Evolutionary conservation across 2,329 filamentous ascomycete genomes (phyloP).

Genomic region (Dothideomycetes sp.): DNA sequence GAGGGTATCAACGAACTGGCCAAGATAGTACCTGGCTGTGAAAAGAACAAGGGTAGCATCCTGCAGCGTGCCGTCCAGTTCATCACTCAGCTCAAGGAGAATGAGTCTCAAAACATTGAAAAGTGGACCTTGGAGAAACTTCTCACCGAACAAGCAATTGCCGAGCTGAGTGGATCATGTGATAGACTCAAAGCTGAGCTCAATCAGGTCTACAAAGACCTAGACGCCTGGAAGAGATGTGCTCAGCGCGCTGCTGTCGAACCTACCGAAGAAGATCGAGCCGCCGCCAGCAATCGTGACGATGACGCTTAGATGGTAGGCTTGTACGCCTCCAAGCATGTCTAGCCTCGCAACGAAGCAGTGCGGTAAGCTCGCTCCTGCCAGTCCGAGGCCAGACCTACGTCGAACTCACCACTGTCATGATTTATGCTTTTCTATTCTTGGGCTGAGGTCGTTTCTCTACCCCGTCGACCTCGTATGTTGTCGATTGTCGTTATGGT

Average conservation of each 20-base stretch:
- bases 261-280: conserved; percentile 11
- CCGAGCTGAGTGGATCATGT: conserved; percentile 76
- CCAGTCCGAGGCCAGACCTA: too few relatives aligned
- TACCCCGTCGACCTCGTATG: too few relatives aligned
- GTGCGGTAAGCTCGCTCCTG: too few relatives aligned
- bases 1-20: conserved; percentile 97
- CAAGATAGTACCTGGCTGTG: conserved; percentile 93
- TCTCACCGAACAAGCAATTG: conserved; percentile 78
- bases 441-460: too few relatives aligned
- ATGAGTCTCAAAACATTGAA: conserved; percentile 87
- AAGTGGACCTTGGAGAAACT: conserved; percentile 91
- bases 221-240: conserved; percentile 66
- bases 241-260: conserved; percentile 24
- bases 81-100: conserved; percentile 89
- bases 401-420: too few relatives aligned
- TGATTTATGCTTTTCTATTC: too few relatives aligned
- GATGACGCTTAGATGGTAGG: conserved; percentile 11
- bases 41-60: conserved; percentile 98
- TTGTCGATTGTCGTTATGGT: too few relatives aligned
- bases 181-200: conserved; percentile 78
- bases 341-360: too few relatives aligned
- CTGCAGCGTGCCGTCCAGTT: conserved; percentile 87
- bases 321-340: too few relatives aligned
- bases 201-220: conserved; percentile 66
- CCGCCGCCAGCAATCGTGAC: neutral